Evolutionary conservation across 73 alveolate species (phyloP), one percentile per base, ranked within the genome.

Genomic region (Breviolum minutum): DNA sequence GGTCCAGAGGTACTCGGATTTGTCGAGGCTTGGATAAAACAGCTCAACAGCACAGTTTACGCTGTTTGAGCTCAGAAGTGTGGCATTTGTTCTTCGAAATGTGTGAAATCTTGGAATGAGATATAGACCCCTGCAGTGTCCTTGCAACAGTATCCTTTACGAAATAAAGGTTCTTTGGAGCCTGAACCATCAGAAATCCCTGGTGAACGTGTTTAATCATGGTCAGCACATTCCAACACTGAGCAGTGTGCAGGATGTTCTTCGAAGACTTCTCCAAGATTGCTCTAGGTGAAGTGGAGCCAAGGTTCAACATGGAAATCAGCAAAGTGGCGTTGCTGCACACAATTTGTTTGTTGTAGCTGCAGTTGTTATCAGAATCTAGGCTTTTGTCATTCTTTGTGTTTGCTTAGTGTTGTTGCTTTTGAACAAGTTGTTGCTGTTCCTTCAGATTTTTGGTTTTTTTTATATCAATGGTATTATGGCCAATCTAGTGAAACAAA

Each of bases 191-290:
- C 54, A 40, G 54, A 40, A 40, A 40, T 40, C 54, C 54, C 54
- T 40, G 54, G 54, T 40, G 54, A 40, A 40, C 29, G 8, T 71
- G 81, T 26, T 16, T 12, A 71, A 7, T 71, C 29, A 30, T 71
- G 81, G 32, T 71, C 29, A 71, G 8, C 1, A 20, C 81, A 71
- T 71, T 30, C 32, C 19, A 12, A 20, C 26, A 30, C 81, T 71
- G 29, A 71, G 81, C 81, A 16, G n/a, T 32, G 22, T 40, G 82
- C 95, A 91, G 97, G 80, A 83, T 91, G 60, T 91, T 91, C 97
- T 91, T 73, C 89, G 97, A 91, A 80, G 97, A 91, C 79, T 91
- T 91, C 89, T 40, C 97, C 30, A 64, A 60, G 70, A 91, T 91
- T 68, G 97, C 97, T 6, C 70, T 19, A 20, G 97, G 97, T 17